phyloP scores from a whole-genome alignment of 306 rosid genomes.

The Lupinus albus region DNA sequence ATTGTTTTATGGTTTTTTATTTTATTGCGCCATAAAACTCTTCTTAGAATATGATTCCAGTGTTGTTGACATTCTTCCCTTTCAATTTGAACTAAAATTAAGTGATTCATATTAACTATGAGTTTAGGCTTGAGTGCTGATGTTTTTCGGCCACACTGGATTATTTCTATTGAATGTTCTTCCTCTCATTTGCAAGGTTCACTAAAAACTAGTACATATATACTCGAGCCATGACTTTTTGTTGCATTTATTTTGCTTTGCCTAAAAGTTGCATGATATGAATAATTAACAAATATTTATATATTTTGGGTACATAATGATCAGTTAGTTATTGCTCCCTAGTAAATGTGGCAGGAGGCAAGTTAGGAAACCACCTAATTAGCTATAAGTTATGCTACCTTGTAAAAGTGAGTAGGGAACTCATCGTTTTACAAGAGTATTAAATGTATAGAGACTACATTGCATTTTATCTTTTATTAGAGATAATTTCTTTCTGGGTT shows the following conservation, averaged over 20 bases:
- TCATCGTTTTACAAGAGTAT: background rate
- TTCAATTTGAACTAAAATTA: background rate
- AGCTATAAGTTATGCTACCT: constrained; percentile 3
- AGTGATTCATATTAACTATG: background rate
- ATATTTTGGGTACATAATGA: background rate
- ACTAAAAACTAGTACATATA: background rate
- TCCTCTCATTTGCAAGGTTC: background rate
- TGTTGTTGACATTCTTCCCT: constrained; percentile 11
- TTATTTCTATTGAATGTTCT: constrained; percentile 6
- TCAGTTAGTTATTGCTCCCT: background rate
- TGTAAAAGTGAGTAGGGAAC: background rate
- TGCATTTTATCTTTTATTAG: background rate
- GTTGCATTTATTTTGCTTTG: background rate
- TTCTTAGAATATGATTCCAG: constrained; percentile 4
- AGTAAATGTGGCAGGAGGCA: background rate
- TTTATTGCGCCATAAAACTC: constrained; percentile 3
- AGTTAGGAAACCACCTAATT: constrained; percentile 15
- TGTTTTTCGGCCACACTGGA: background rate
- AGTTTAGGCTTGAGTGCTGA: constrained; percentile 5
- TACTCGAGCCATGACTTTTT: background rate
- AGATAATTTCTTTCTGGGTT: constrained; percentile 9
- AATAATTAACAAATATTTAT: background rate
- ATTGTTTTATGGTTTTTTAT: background rate
- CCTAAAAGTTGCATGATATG: background rate
- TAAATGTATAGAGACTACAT: constrained; percentile 23